Base-by-base conservation (phyloP, 495 filamentous ascomycete genomes). In the Xylaria scruposa region DNA sequence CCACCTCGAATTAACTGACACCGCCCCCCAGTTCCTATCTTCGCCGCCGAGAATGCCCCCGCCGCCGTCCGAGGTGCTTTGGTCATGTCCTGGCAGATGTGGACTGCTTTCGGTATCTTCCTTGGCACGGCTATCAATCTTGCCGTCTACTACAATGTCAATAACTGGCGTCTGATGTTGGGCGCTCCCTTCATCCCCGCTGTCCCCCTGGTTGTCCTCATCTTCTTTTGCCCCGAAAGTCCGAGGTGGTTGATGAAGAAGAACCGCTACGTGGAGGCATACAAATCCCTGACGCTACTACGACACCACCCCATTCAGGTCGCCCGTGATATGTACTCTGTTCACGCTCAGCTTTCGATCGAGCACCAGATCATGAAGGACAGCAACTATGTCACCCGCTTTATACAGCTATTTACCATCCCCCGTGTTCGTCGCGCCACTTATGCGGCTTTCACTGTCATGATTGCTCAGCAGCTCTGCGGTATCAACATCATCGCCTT, bases 51-150 rank as follows among this genome's bases (percentile, higher is more conserved):
- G 75, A 94, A 91, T 78, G 84, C 87, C 13, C 93, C 93, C 0
- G 90, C 93, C 19, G 78, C 83, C 26, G 91, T 97, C 66, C 87
- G 93, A 73, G 93, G 93, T 59, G 91, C 88, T 9, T 80, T 97
- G n/a, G 91, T 93, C 47, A 95, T 97, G 93, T 87, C 83, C 19
- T 95, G 92, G 93, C 93, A 97, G 74, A 83, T 94, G 78, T 94
- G 92, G 92, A 94, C 92, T 9, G 93, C 92, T 2, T 94, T 94
- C 71, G 92, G 92, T 49, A 93, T 94, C 74, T 88, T 93, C 74
- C 81, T 93, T 8, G 93, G 93, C 19, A 89, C 86, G 1, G 88
- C 85, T 62, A 88, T 92, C 47, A 94, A 95, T 73, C 81, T 97
- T 31, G 88, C 88, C 1, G 89, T 95, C 26, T 83, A 75, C 68